phyloP scores from a whole-genome alignment of 352 stramenopile species.

The Globisporangium heterothallicum region DNA sequence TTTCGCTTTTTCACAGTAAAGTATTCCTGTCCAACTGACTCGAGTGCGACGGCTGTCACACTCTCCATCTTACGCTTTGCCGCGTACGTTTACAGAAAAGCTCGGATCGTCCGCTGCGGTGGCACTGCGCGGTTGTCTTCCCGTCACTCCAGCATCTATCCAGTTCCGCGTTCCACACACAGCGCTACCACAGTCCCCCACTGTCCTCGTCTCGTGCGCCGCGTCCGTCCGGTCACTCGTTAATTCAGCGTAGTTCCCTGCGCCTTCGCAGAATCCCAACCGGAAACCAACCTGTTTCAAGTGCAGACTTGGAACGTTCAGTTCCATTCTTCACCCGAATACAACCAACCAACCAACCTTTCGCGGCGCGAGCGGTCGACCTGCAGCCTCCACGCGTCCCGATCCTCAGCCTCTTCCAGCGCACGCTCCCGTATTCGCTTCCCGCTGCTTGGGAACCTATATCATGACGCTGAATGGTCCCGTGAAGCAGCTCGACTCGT shows the following conservation, averaged over 20 bases:
- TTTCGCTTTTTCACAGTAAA: too few species aligned
- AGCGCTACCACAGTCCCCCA: too few species aligned
- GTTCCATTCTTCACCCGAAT: background rate
- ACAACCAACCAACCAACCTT: background rate
- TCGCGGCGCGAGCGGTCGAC: too few species aligned
- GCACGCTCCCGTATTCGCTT: background rate
- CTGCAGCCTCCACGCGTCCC: background rate
- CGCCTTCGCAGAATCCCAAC: background rate
- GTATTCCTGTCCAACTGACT: too few species aligned
- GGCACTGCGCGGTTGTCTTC: constrained; percentile 1
- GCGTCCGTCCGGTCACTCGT: too few species aligned
- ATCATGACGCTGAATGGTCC: constrained; percentile 40
- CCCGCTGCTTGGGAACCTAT: background rate
- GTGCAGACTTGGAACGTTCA: background rate
- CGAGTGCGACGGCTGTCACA: background rate
- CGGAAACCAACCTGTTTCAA: background rate
- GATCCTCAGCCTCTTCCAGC: background rate
- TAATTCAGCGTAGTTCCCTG: too few species aligned
- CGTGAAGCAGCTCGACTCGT: constrained; percentile 40
- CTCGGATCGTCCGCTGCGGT: too few species aligned
- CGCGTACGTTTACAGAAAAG: background rate
- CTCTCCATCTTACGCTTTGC: background rate
- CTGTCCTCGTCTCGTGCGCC: too few species aligned
- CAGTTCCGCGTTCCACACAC: background rate
- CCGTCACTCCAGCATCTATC: background rate